A percentile compares a stretch with the other conserved stretches of the same genome.
These are phyloP conservation scores for Eleusine coracana DNA, from an alignment of 176 grass and related monocot genomes.

Conservation along the genomic window DNA sequence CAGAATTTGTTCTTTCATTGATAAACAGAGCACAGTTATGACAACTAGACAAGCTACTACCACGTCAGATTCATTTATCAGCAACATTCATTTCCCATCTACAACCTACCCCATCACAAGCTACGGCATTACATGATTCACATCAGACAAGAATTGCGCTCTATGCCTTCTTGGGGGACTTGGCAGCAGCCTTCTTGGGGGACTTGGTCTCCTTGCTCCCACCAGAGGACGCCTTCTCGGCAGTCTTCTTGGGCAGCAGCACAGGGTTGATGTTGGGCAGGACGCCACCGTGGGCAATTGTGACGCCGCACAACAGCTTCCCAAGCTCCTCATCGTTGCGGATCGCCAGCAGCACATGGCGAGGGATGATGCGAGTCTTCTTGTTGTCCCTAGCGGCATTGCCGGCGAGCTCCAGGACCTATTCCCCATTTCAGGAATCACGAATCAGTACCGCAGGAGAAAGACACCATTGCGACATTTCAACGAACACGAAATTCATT, in stretches of 20 bases:
- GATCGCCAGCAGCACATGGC: background rate
- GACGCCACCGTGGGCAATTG: background rate
- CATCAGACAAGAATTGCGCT: too few relatives aligned
- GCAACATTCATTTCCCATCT: too few relatives aligned
- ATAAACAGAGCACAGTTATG: too few relatives aligned
- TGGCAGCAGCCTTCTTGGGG: background rate
- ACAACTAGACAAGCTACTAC: too few relatives aligned
- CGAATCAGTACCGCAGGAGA: too few relatives aligned
- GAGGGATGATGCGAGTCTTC: background rate
- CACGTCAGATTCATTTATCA: too few relatives aligned
- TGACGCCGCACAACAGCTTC: background rate
- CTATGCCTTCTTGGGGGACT: background rate
- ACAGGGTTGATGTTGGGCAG: background rate
- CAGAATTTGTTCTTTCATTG: too few relatives aligned
- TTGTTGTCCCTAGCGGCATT: background rate
- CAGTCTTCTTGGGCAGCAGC: background rate
- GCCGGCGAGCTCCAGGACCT: background rate
- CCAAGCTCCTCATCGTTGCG: background rate
- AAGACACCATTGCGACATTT: too few relatives aligned
- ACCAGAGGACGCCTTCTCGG: background rate
- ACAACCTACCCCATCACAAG: too few relatives aligned
- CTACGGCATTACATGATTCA: too few relatives aligned
- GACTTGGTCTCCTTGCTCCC: background rate
- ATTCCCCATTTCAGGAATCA: too few relatives aligned
- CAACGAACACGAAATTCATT: too few relatives aligned